Evolutionary conservation across 768 basidiomycete genomes (phyloP), one percentile per base, ranked within the genome.

Genomic region (Lactifluus pinguis): DNA sequence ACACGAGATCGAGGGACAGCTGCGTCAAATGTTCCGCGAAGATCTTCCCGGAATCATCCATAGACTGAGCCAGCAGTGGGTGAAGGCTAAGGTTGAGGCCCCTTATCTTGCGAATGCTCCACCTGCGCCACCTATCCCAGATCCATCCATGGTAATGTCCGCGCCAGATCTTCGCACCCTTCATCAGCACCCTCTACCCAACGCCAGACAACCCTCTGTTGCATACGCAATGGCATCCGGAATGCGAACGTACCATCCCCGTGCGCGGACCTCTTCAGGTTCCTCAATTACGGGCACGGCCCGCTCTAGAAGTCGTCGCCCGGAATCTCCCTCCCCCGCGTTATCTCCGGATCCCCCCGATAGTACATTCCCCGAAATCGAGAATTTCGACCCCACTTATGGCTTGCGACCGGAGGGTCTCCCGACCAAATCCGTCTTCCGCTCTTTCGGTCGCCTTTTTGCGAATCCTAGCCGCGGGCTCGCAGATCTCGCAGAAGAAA

Each of bases 1-100:
- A 72, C 83, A 86, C 60, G 95, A 98, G 75, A 98, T 99, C 57
- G 97, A 99, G 72, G 92, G 87, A 0, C 95, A 98, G 72, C 77
- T 99, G 34, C 81, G 97, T 45, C 97, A 98, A 73, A 95, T 98
- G 93, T 99, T 98, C 73, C 80, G 94, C 61, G 94, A 97, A 72
- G 97, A 98, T 72, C 74, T 99, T 4, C 97, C 97, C 1, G 87
- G 92, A 6, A 98, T 99, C 65, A 98, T 99, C 47, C 97, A 99
- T 71, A 81, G 91, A 38, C 82, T 99, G 50, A 91, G 89, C 73
- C 95, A 98, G 70, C 87, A 91, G 69, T 98, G 95, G 95, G 84
- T 98, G 45, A 90, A 87, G 69, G 88, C 90, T 21, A 93, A 90
- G 70, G 92, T 97, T 0, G 93, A 97, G 69, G 83, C 90, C n/a